Evolutionary conservation across 2,329 filamentous ascomycete species (phyloP).

Genomic region (Periconia sp.): DNA sequence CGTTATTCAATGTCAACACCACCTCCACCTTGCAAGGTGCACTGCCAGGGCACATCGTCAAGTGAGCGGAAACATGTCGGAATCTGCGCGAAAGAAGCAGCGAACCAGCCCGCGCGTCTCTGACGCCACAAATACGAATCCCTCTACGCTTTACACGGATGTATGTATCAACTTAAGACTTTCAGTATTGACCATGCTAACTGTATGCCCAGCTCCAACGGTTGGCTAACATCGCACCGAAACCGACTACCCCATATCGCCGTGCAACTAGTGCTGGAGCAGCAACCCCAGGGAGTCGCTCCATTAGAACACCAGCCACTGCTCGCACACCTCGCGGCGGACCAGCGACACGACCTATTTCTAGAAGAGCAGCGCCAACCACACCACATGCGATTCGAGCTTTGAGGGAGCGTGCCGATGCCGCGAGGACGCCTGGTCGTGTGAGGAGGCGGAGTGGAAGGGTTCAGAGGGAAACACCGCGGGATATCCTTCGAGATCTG

Average conservation of each 20-base stretch:
- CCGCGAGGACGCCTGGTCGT: slow-evolving; percentile 54
- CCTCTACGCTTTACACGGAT: slow-evolving; percentile 20
- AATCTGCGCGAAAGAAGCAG: slow-evolving; percentile 40
- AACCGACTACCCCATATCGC: slow-evolving; percentile 38
- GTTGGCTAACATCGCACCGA: slow-evolving; percentile 28
- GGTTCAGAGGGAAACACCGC: slow-evolving; percentile 56
- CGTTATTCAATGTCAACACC: slow-evolving; percentile 16
- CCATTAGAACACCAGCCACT: slow-evolving; percentile 37
- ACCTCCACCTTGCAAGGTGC: slow-evolving; percentile 5
- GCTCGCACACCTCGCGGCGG: slow-evolving; percentile 38
- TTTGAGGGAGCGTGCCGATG: slow-evolving; percentile 53
- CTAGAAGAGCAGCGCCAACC: slow-evolving; percentile 48
- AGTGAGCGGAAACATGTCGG: slow-evolving; percentile 30
- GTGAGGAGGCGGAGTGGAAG: slow-evolving; percentile 52
- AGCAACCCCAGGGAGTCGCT: slow-evolving; percentile 31
- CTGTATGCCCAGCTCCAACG: slow-evolving; percentile 27
- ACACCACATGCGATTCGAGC: slow-evolving; percentile 60
- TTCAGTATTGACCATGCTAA: slow-evolving; percentile 1
- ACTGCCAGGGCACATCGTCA: not conserved
- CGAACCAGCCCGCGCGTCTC: slow-evolving; percentile 28
- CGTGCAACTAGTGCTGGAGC: slow-evolving; percentile 37
- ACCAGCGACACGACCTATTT: slow-evolving; percentile 34
- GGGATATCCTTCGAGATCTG: slow-evolving; percentile 56
- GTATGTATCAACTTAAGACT: slow-evolving; percentile 11
- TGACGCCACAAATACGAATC: slow-evolving; percentile 8